Evolutionary conservation across 768 basidiomycete genomes (phyloP).

Genomic region (Mycena alexandri): DNA sequence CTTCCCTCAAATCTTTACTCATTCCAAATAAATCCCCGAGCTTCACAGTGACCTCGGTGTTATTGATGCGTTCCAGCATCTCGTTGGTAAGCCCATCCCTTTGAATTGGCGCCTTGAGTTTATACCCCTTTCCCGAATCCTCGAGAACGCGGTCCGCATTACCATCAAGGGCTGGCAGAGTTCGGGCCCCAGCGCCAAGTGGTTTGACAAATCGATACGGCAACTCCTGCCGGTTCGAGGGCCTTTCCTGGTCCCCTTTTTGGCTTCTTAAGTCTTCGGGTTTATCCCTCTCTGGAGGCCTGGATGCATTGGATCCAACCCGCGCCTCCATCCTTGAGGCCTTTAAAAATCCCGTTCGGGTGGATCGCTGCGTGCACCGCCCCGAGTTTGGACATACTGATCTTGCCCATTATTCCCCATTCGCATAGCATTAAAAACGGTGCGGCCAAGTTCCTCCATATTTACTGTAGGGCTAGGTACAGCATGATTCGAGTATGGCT

Average conservation of each 20-base stretch:
- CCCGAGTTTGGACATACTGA: slow-evolving; percentile 2
- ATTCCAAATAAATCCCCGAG: slow-evolving; percentile 10
- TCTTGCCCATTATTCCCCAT: not conserved
- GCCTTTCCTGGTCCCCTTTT: not conserved
- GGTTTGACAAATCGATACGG: slow-evolving; percentile 3
- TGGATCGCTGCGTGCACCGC: not conserved
- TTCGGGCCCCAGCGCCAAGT: slow-evolving; percentile 4
- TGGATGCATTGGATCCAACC: not conserved
- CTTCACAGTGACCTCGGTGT: slow-evolving; percentile 3
- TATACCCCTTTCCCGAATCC: not conserved
- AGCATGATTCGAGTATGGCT: too few relatives aligned
- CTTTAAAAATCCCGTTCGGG: slow-evolving; percentile 13
- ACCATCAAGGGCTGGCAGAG: slow-evolving; percentile 1
- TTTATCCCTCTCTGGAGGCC: slow-evolving; percentile 4
- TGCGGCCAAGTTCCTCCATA: slow-evolving; percentile 1
- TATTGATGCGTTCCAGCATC: slow-evolving; percentile 10
- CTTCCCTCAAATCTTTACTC: slow-evolving; percentile 12
- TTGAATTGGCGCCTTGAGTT: slow-evolving; percentile 12
- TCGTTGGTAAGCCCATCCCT: not conserved
- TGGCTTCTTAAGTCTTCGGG: not conserved
- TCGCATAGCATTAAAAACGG: not conserved
- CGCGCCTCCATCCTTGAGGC: slow-evolving; percentile 5
- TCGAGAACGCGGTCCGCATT: not conserved
- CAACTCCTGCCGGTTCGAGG: not conserved
- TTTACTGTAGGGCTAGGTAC: not conserved